Base-by-base conservation (phyloP, 192 early-diverging fungal genomes). In the Linnemannia elongata region DNA sequence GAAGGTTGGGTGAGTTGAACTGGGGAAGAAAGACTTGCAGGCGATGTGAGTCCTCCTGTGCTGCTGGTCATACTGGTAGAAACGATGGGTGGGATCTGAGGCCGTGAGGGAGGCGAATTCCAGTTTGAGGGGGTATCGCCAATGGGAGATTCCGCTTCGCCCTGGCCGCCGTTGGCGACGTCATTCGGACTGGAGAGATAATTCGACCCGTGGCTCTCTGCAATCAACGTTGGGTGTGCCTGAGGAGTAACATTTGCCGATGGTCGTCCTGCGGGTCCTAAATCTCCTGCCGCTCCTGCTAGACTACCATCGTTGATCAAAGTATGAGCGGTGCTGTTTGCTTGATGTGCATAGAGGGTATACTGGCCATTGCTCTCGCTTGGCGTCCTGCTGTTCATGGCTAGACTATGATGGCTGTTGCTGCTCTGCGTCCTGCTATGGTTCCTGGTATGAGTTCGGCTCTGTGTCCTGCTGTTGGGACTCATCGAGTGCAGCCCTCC, bases 161-260 rank as follows among this genome's bases (percentile, higher is more conserved):
- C 77, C 27, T 78, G 74, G 7, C 8, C 55, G 20, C 63, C 68
- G 35, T 6, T 38, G 10, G 44, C 12, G 5, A 39, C 76, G 24
- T 80, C 78, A 52, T 79, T 85, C 2, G 83, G 77, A 8, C 83
- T 79, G 4, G 83, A 80, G 15, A 85, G 74, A 27, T 80, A 85
- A 6, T 36, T 75, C 4, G 83, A 85, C 38, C 77, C 83, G 45
- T 85, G 83, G 18, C 77, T 85, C 57, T 76, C 78, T 22, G 78
- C 44, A 18, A 78, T 49, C 33, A 41, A 20, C 6, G 49, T 68
- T 3, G 44, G 47, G 52, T 69, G 54, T 24, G 72, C 44, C 30
- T 66, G 60, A 66, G 60, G 60, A 0, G 60, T 68, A 30, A 69
- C 13, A 60, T 44, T 77, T 10, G 20, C 47, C 41, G n/a, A 79